Evolutionary conservation across 805 yeast genomes (phyloP), one percentile per base, ranked within the genome.

Genomic region (Candida nemodendra): DNA sequence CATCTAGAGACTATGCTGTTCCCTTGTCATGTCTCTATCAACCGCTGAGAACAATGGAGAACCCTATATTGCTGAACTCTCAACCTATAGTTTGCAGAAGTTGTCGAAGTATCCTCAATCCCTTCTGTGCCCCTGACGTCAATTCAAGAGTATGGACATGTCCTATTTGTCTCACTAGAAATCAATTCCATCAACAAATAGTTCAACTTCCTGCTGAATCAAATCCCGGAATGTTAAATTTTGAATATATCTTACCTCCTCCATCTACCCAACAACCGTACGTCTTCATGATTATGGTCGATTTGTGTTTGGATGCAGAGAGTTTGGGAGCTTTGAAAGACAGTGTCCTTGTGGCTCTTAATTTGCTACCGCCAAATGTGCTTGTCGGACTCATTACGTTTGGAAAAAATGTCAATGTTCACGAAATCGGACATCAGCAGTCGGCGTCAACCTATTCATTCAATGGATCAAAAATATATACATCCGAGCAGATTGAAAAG

Each of bases 11-110:
- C 35, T 67, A 74, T 34, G 68, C 73, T 1, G 71, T 78, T 9
- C 84, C 84, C 2, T 53, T 77, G 22, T 79, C 80, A 0, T 68
- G 80, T 24, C 47, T 78, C 30, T 79, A 77, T 52, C 79, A 82
- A 5, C 86, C 86, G 1, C 57, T 79, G 44, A 72, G 73, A 56
- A 69, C 65, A 30, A 67, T 72, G 39, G 63, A 66, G 9, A 64
- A 59, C 4, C 65, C 71, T 21, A 39, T 65, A 1, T 24, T 54
- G 8, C 56, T 73, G 17, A 63, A 66, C n/a, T 59, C 58, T 0
- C 65, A 67, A 8, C 71, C 74, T 11, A 57, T 73, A 17, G 64
- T 67, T 17, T 80, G 85, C 55, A 70, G 76, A 19, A 69, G 66
- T 34, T 80, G 86, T 59, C 68, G 72, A 31, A 66, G 77, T 2